A percentile compares a stretch with the other conserved stretches of the same genome.
These are phyloP conservation scores for Albifimbria verrucaria DNA, from an alignment of 2,329 filamentous ascomycete genomes.

Conservation along the genomic window DNA sequence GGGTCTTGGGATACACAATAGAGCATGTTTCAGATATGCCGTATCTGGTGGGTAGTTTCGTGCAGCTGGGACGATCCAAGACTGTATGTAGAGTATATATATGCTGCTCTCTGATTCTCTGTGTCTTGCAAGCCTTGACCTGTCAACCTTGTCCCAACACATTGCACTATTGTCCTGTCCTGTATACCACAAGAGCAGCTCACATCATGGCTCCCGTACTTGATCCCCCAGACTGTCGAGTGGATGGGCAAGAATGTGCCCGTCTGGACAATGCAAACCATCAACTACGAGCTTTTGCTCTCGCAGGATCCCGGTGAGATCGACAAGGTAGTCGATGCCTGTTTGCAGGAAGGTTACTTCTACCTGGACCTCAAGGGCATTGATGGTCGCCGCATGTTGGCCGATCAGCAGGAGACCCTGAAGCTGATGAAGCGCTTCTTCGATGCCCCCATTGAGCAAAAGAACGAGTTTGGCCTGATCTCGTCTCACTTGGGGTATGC, in stretches of 20 bases:
- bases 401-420: conserved; percentile 49
- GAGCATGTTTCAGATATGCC: neutral
- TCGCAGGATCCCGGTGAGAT: conserved; percentile 53
- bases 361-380: conserved; percentile 51
- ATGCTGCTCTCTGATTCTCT: too few relatives aligned
- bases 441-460: conserved; percentile 46
- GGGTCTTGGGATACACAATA: neutral
- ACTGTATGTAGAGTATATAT: too few relatives aligned
- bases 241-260: conserved; percentile 48
- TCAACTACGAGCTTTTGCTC: conserved; percentile 49
- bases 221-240: conserved; percentile 41
- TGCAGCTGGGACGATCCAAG: too few relatives aligned
- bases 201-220: conserved; percentile 32
- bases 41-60: too few relatives aligned
- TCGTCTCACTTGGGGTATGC: conserved; percentile 48
- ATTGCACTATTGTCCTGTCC: neutral
- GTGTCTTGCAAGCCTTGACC: too few relatives aligned
- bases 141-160: neutral
- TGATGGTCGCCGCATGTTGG: conserved; percentile 49
- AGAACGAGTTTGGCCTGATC: conserved; percentile 55
- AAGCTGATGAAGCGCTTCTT: conserved; percentile 56
- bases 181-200: neutral
- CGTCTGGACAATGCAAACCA: conserved; percentile 49
- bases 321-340: conserved; percentile 46
- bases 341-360: conserved; percentile 52